Percentiles rank a stretch among this genome's conserved stretches.
phyloP scores from a whole-genome alignment of 441 rosid genomes.

The Isatis lusitanica region DNA sequence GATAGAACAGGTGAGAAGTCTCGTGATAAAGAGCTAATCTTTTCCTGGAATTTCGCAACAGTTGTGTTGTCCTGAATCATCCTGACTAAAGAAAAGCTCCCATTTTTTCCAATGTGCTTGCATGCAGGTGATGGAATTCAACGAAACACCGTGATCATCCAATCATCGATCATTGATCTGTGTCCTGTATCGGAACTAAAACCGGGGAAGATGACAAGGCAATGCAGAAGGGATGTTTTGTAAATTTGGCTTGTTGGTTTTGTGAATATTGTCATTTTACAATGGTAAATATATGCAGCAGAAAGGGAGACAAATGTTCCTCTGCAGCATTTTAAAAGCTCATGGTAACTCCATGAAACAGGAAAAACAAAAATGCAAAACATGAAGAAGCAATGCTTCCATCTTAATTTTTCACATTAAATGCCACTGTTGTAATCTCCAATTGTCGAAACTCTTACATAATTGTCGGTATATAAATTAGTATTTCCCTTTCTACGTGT shows the following conservation, averaged over 20 bases:
- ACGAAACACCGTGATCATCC: conserved; percentile 35
- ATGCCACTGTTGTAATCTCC: conserved; percentile 3
- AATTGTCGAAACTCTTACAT: conserved; percentile 4
- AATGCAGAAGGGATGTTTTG: conserved; percentile 9
- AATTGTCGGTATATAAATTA: background rate
- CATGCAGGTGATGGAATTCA: conserved; percentile 42
- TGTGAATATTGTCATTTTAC: conserved; percentile 30
- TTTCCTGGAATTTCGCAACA: background rate
- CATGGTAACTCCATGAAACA: conserved; percentile 14
- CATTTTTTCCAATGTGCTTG: background rate
- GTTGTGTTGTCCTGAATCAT: background rate
- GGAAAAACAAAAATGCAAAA: background rate
- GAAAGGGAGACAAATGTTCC: conserved; percentile 22
- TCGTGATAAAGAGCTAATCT: background rate
- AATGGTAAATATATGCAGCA: conserved; percentile 36
- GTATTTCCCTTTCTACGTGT: background rate
- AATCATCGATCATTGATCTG: conserved; percentile 3
- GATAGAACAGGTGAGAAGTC: conserved; percentile 8
- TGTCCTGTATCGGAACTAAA: conserved; percentile 19
- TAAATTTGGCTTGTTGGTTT: conserved; percentile 33
- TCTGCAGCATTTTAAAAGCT: conserved; percentile 28
- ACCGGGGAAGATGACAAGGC: conserved; percentile 34
- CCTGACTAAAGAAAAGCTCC: background rate
- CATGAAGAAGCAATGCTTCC: conserved; percentile 1
- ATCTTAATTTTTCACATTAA: background rate